Evolutionary conservation across 2,329 filamentous ascomycete genomes (phyloP).

Genomic region (Trichoderma aggressivum): DNA sequence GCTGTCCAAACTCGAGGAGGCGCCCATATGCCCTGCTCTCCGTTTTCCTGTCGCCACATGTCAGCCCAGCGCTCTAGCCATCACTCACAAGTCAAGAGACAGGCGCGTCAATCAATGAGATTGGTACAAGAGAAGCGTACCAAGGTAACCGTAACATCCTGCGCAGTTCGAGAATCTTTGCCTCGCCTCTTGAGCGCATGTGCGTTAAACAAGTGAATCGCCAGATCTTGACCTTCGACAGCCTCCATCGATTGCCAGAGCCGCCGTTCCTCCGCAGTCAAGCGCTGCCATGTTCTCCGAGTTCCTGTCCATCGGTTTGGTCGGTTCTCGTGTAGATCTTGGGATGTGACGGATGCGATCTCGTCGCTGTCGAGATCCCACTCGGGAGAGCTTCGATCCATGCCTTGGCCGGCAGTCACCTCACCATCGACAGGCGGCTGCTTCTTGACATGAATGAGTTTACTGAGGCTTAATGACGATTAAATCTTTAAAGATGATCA

Average conservation of each 20-base stretch:
- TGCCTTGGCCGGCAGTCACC: neutral
- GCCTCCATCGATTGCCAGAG: slow-evolving; percentile 62
- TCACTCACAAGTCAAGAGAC: neutral
- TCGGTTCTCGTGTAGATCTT: slow-evolving; percentile 47
- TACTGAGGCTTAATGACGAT: neutral
- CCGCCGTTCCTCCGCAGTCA: slow-evolving; percentile 61
- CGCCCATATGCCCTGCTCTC: slow-evolving; percentile 41
- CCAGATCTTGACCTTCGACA: slow-evolving; percentile 62
- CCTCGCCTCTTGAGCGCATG: slow-evolving; percentile 58
- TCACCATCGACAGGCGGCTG: neutral
- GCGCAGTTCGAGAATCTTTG: slow-evolving; percentile 27
- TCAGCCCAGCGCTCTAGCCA: neutral
- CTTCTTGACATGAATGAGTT: neutral
- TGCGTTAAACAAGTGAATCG: slow-evolving; percentile 75
- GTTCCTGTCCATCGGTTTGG: slow-evolving; percentile 72
- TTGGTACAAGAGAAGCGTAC: slow-evolving; percentile 23
- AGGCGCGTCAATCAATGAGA: neutral
- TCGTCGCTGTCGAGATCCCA: slow-evolving; percentile 48
- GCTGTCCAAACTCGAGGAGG: slow-evolving; percentile 70
- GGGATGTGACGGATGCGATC: slow-evolving; percentile 45
- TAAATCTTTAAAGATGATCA: neutral
- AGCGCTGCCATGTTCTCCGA: slow-evolving; percentile 61
- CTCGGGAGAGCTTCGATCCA: slow-evolving; percentile 18
- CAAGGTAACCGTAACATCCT: slow-evolving; percentile 29
- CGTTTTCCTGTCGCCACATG: slow-evolving; percentile 26